phyloP scores from a whole-genome alignment of 2,329 filamentous ascomycete species.

The Chaetomium sp. region DNA sequence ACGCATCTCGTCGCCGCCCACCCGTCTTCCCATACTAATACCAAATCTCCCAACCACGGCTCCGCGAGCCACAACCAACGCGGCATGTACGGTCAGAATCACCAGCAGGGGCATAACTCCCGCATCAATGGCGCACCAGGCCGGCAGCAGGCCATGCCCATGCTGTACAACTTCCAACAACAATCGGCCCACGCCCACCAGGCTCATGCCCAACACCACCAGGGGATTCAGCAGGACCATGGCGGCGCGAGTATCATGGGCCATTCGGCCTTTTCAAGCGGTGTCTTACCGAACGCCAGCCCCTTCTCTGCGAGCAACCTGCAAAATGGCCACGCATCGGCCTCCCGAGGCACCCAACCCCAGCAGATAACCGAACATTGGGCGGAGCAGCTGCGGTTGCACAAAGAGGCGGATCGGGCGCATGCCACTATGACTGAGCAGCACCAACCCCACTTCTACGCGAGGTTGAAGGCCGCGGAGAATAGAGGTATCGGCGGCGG shows the following conservation, averaged over 20 bases:
- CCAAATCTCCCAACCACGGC: constrained; percentile 26
- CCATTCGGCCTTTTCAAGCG: constrained; percentile 56
- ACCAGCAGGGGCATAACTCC: constrained; percentile 66
- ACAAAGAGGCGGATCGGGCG: constrained; percentile 67
- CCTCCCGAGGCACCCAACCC: constrained; percentile 43
- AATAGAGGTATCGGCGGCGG: constrained; percentile 60
- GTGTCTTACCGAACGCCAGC: constrained; percentile 58
- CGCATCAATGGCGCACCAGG: constrained; percentile 67
- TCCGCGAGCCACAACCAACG: constrained; percentile 28
- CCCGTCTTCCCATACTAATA: constrained; percentile 25
- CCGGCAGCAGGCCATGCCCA: constrained; percentile 48
- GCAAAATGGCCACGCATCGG: constrained; percentile 50
- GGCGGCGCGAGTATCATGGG: constrained; percentile 47
- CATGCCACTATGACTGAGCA: constrained; percentile 65
- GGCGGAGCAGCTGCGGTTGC: constrained; percentile 78
- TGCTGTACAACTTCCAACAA: constrained; percentile 65
- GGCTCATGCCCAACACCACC: constrained; percentile 58
- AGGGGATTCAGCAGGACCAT: constrained; percentile 54
- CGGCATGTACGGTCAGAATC: constrained; percentile 69
- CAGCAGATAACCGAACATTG: constrained; percentile 64
- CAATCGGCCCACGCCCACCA: constrained; percentile 57
- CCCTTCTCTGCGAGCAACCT: constrained; percentile 49
- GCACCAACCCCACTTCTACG: constrained; percentile 64
- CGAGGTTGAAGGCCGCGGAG: constrained; percentile 61
- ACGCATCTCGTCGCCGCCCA: constrained; percentile 28